Conservation (phyloP, 345 rosid genomes). For the thale cress (Arabidopsis thaliana) region DNA sequence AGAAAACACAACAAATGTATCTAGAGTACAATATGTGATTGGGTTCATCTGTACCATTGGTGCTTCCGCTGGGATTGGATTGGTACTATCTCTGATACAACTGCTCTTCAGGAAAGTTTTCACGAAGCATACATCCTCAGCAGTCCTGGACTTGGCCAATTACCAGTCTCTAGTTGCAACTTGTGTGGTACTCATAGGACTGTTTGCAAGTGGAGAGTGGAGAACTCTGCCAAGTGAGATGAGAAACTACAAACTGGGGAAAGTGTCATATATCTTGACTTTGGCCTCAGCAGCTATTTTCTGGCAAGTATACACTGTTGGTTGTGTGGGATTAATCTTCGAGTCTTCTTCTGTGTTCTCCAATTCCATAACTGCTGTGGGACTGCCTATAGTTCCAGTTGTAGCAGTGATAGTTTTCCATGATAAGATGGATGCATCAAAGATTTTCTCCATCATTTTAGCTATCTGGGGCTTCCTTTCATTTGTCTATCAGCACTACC, state of each 20-base stretch:
- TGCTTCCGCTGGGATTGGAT: constrained; percentile 52
- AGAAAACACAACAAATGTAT: constrained; percentile 16
- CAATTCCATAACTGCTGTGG: constrained; percentile 40
- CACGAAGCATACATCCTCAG: constrained; percentile 46
- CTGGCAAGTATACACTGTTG: constrained; percentile 56
- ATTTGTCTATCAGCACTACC: constrained; percentile 64
- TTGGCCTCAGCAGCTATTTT: constrained; percentile 49
- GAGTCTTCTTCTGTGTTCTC: constrained; percentile 41
- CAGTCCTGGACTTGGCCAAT: constrained; percentile 52
- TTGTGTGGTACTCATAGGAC: constrained; percentile 45
- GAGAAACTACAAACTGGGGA: constrained; percentile 54
- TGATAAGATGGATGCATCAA: constrained; percentile 64
- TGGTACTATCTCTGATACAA: constrained; percentile 53
- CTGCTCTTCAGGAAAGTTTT: constrained; percentile 46
- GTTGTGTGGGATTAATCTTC: constrained; percentile 46
- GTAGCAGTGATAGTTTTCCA: constrained; percentile 47
- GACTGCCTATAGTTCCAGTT: constrained; percentile 57
- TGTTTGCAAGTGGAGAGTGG: constrained; percentile 69
- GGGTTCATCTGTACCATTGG: constrained; percentile 57
- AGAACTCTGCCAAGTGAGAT: constrained; percentile 48
- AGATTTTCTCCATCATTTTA: constrained; percentile 60
- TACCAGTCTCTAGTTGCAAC: constrained; percentile 50
- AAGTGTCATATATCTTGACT: constrained; percentile 51
- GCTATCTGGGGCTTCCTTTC: constrained; percentile 68
- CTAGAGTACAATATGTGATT: constrained; percentile 34